phyloP scores from a whole-genome alignment of 768 basidiomycete species.

The Mrakia frigida region DNA sequence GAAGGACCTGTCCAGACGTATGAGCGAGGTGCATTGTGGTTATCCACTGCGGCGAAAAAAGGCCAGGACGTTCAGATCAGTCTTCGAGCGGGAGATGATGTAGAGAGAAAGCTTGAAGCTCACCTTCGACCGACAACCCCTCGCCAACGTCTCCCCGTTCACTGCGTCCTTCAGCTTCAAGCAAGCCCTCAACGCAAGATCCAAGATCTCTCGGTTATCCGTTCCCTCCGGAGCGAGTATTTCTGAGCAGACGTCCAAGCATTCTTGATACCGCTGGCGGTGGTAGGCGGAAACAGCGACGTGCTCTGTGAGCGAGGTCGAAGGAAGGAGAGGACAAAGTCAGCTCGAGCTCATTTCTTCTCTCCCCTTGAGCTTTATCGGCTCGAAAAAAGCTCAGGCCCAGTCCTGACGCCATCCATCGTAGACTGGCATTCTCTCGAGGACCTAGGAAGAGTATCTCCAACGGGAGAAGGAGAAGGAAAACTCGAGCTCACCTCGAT shows the following conservation, averaged over 20 bases:
- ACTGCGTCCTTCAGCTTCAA: constrained; percentile 9
- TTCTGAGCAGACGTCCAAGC: background rate
- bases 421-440: too few species aligned
- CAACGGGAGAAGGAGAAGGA: background rate
- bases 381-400: background rate
- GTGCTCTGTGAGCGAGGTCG: constrained; percentile 12
- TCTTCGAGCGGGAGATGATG: background rate
- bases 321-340: background rate
- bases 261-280: background rate
- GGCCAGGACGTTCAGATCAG: background rate
- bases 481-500: constrained; percentile 11
- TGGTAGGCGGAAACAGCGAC: constrained; percentile 13
- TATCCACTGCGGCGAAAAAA: constrained; percentile 14
- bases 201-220: constrained; percentile 27
- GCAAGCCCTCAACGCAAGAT: constrained; percentile 19
- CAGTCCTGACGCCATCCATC: too few species aligned
- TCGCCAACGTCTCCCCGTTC: constrained; percentile 17
- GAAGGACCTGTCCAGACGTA: background rate
- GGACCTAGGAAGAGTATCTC: too few species aligned
- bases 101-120: background rate
- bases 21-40: constrained; percentile 9
- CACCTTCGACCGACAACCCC: constrained; percentile 29
- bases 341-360: background rate
- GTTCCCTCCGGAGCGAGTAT: background rate
- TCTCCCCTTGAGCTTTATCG: background rate